Conservation (phyloP, 192 early-diverging fungal species). For the Chytriomyces confervae region DNA sequence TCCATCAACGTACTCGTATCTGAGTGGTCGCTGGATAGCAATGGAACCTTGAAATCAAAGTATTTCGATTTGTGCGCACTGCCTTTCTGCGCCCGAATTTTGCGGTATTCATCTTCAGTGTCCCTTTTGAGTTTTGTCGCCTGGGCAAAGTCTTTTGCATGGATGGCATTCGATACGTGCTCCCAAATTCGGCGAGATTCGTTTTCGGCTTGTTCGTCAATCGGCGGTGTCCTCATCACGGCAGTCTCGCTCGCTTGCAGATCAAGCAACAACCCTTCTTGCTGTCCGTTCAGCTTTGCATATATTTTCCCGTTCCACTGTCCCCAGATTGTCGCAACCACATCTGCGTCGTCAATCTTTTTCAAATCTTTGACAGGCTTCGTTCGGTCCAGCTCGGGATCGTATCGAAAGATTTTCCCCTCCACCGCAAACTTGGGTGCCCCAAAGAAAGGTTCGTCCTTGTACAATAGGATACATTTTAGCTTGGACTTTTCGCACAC, state of each 20-base stretch:
- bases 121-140: slow-evolving; percentile 70
- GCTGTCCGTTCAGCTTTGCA: slow-evolving; percentile 30
- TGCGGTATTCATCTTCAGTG: slow-evolving; percentile 73
- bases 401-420: slow-evolving; percentile 70
- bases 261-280: slow-evolving; percentile 58
- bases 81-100: slow-evolving; percentile 55
- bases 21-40: not conserved
- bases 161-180: slow-evolving; percentile 63
- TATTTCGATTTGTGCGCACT: slow-evolving; percentile 59
- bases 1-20: not conserved
- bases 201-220: slow-evolving; percentile 64
- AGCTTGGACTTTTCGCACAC: slow-evolving; percentile 68
- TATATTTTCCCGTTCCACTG: slow-evolving; percentile 69
- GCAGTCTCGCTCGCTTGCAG: slow-evolving; percentile 54
- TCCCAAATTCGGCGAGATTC: slow-evolving; percentile 72
- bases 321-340: slow-evolving; percentile 66
- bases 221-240: slow-evolving; percentile 60
- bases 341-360: slow-evolving; percentile 58
- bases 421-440: slow-evolving; percentile 68
- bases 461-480: slow-evolving; percentile 69
- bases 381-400: slow-evolving; percentile 56
- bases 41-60: slow-evolving; percentile 59
- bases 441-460: slow-evolving; percentile 77
- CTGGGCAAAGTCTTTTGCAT: slow-evolving; percentile 57
- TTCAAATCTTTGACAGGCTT: slow-evolving; percentile 29